A percentile compares a stretch with the other conserved stretches of the same genome.
Conservation (phyloP, 306 rosid genomes). For the Crataegus laevigata region DNA sequence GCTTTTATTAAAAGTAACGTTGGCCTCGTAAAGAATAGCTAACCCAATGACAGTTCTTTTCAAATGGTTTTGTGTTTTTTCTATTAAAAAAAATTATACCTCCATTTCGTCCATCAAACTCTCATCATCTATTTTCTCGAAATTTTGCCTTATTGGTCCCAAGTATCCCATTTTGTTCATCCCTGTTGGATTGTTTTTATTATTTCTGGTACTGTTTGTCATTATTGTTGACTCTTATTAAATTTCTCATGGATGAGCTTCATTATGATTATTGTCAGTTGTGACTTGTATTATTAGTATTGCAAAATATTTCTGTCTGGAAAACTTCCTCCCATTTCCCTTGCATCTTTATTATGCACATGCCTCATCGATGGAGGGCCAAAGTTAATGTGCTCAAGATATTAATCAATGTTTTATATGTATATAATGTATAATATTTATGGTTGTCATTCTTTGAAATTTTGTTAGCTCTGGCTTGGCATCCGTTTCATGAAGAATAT, state of each 20-base stretch:
- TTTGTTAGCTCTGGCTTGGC: conserved; percentile 91
- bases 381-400: background rate
- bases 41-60: background rate
- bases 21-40: background rate
- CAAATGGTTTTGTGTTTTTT: background rate
- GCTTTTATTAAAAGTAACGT: background rate
- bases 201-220: background rate
- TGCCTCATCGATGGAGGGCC: background rate
- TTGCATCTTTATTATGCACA: background rate
- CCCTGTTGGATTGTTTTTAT: background rate
- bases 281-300: background rate
- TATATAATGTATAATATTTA: conserved; percentile 16
- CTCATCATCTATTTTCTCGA: background rate
- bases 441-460: conserved; percentile 10
- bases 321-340: background rate
- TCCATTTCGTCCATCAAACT: background rate
- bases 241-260: background rate
- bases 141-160: background rate
- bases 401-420: background rate
- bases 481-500: conserved; percentile 97
- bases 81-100: background rate
- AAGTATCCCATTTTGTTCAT: background rate
- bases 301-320: background rate
- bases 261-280: background rate
- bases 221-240: background rate